These are phyloP conservation scores for Tremella fuciformis DNA, from an alignment of 768 basidiomycete species.

Conservation along the genomic window DNA sequence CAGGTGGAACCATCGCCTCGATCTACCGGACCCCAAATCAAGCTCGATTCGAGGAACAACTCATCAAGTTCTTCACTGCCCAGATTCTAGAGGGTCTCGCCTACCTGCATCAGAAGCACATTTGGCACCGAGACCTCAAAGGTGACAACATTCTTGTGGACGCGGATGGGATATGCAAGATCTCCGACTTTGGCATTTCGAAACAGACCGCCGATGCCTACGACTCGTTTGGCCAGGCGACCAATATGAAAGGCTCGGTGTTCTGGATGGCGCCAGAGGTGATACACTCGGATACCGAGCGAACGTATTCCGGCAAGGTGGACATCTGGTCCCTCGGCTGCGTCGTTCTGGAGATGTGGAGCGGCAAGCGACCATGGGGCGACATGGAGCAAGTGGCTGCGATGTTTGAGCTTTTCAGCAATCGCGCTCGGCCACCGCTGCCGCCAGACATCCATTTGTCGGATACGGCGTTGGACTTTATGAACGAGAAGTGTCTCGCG, in stretches of 20 bases:
- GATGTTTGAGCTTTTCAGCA: constrained; percentile 91
- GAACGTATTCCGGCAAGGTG: constrained; percentile 90
- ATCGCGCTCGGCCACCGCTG: constrained; percentile 80
- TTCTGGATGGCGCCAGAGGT: constrained; percentile 99
- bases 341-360: constrained; percentile 99
- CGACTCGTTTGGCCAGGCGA: constrained; percentile 66
- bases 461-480: constrained; percentile 75
- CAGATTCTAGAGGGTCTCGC: constrained; percentile 90
- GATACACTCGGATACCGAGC: constrained; percentile 68
- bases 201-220: constrained; percentile 84
- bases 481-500: constrained; percentile 76
- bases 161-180: constrained; percentile 86
- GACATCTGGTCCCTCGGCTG: constrained; percentile 96
- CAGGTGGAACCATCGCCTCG: constrained; percentile 89
- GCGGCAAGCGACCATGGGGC: constrained; percentile 90
- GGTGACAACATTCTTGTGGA: constrained; percentile 98
- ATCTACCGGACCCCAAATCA: constrained; percentile 70
- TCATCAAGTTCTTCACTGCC: constrained; percentile 84
- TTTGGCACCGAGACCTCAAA: constrained; percentile 94
- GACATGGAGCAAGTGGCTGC: constrained; percentile 82
- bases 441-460: constrained; percentile 77
- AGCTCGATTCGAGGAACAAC: constrained; percentile 86
- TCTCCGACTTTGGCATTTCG: constrained; percentile 92
- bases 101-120: constrained; percentile 86
- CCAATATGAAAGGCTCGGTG: constrained; percentile 94